A percentile compares a stretch with the other conserved stretches of the same genome.
phyloP scores from a whole-genome alignment of 805 yeast genomes.

The Hanseniaspora nectarophila region DNA sequence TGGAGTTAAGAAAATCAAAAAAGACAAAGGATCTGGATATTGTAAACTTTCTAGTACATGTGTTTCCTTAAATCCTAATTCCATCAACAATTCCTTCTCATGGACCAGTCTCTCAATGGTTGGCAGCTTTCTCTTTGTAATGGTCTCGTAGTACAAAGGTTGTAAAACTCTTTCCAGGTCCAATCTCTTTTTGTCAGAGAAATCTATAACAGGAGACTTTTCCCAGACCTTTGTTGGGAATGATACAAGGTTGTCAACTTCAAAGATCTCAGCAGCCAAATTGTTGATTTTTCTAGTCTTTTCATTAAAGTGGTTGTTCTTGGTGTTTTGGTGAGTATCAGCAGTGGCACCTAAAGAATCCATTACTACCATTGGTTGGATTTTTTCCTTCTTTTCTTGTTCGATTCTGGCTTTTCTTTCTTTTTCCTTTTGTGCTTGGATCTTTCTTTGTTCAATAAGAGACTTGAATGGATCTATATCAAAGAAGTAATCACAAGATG shows the following conservation, averaged over 20 bases:
- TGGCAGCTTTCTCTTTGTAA: slow-evolving; percentile 15
- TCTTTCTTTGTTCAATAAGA: slow-evolving; percentile 44
- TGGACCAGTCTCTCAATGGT: slow-evolving; percentile 16
- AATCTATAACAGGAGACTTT: slow-evolving; percentile 52
- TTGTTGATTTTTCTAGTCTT: slow-evolving; percentile 16
- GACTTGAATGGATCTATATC: slow-evolving; percentile 68
- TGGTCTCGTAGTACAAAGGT: slow-evolving; percentile 12
- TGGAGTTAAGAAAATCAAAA: slow-evolving; percentile 72
- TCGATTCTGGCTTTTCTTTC: slow-evolving; percentile 37
- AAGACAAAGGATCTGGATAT: slow-evolving; percentile 39
- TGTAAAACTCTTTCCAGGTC: slow-evolving; percentile 33
- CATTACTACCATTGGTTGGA: slow-evolving; percentile 18
- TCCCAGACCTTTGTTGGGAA: slow-evolving; percentile 56
- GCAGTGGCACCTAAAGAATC: slow-evolving; percentile 4
- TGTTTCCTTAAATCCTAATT: slow-evolving; percentile 53
- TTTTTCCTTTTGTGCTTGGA: slow-evolving; percentile 33
- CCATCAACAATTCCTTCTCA: slow-evolving; percentile 26
- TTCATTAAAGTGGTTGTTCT: slow-evolving; percentile 14
- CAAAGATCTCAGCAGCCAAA: slow-evolving; percentile 11
- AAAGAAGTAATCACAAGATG: slow-evolving; percentile 42
- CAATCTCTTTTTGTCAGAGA: slow-evolving; percentile 51
- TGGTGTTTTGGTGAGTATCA: not conserved
- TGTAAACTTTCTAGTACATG: slow-evolving; percentile 64
- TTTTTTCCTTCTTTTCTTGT: slow-evolving; percentile 27
- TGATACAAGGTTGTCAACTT: slow-evolving; percentile 10